phyloP scores from a whole-genome alignment of 2,329 filamentous ascomycete genomes.

The Lachnellula occidentalis region DNA sequence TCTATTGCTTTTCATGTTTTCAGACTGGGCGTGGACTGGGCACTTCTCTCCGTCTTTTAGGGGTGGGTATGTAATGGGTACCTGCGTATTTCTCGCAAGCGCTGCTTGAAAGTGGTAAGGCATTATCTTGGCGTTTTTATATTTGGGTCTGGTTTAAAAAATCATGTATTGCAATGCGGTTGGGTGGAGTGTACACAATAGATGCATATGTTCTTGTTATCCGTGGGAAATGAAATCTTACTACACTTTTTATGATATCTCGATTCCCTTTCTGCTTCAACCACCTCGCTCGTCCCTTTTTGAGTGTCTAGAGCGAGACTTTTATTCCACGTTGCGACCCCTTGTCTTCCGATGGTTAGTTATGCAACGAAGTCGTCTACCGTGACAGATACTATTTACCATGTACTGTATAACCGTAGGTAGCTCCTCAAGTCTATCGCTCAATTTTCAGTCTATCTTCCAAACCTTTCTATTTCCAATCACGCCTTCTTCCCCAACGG shows the following conservation, averaged over 20 bases:
- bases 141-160: not conserved
- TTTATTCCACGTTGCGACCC: no score
- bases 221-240: not conserved
- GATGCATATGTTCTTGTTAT: not conserved
- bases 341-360: no score
- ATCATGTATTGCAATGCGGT: not conserved
- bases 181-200: not conserved
- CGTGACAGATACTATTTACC: no score
- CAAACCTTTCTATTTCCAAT: not conserved
- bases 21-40: not conserved
- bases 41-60: not conserved
- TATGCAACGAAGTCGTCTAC: no score
- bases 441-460: not conserved
- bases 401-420: no score
- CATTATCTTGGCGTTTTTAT: not conserved
- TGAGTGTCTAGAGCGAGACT: no score
- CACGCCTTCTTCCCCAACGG: slow-evolving; percentile 20
- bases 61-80: not conserved
- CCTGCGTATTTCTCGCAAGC: not conserved
- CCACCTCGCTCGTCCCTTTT: no score
- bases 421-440: no score
- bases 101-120: not conserved
- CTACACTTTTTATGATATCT: not conserved
- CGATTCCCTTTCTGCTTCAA: no score
- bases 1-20: not conserved